Percentiles rank a stretch among this genome's conserved stretches.
phyloP scores from a whole-genome alignment of 2,329 filamentous ascomycete genomes.

The Westerdykella aurantiaca region DNA sequence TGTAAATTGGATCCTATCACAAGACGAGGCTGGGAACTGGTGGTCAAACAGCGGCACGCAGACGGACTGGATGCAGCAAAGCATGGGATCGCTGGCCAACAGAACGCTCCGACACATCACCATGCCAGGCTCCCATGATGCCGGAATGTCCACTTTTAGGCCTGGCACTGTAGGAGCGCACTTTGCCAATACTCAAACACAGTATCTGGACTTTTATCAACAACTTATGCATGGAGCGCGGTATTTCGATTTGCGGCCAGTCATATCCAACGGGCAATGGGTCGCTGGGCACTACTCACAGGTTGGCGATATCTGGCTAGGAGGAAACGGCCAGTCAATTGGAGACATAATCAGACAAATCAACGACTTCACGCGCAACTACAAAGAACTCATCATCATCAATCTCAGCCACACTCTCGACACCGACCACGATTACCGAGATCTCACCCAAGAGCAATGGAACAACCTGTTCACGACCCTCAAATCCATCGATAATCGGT shows the following conservation, averaged over 20 bases:
- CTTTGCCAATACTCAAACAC: conserved; percentile 43
- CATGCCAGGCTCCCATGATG: conserved; percentile 47
- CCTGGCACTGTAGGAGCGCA: conserved; percentile 36
- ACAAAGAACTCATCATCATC: conserved; percentile 45
- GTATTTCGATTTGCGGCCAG: conserved; percentile 46
- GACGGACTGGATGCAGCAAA: conserved; percentile 40
- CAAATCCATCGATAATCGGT: conserved; percentile 39
- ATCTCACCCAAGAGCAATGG: conserved; percentile 38
- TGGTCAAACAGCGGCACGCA: conserved; percentile 34
- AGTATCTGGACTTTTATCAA: conserved; percentile 42
- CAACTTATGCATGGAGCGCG: conserved; percentile 45
- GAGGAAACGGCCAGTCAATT: conserved; percentile 44
- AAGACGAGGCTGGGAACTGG: conserved; percentile 29
- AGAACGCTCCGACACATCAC: conserved; percentile 43
- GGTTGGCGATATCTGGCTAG: conserved; percentile 36
- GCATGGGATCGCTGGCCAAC: conserved; percentile 33
- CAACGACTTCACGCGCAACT: conserved; percentile 38
- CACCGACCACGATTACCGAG: conserved; percentile 35
- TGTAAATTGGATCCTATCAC: conserved; percentile 37
- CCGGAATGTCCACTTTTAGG: conserved; percentile 45
- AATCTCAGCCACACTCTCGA: conserved; percentile 44
- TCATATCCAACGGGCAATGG: conserved; percentile 37
- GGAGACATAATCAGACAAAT: conserved; percentile 41
- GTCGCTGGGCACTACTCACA: conserved; percentile 42
- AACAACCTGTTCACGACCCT: conserved; percentile 43